Conservation (phyloP, 2,329 filamentous ascomycete species). For the Alternaria gansuensis region DNA sequence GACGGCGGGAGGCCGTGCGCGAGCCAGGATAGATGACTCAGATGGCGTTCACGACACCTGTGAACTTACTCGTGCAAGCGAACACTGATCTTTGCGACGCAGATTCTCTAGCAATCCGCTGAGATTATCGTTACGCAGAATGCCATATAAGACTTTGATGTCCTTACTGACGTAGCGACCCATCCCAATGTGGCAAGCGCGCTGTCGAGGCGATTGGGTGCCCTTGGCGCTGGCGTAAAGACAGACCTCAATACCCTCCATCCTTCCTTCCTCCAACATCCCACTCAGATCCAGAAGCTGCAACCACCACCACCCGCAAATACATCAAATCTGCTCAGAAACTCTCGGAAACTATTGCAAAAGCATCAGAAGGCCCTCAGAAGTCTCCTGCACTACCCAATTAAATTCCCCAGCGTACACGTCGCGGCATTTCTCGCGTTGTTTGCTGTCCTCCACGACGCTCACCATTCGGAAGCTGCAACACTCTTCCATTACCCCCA, state of each 20-base stretch:
- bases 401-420: background rate
- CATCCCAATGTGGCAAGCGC: background rate
- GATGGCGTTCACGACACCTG: background rate
- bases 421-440: conserved; percentile 30
- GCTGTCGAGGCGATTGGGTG: background rate
- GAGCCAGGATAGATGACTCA: conserved; percentile 11
- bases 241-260: conserved; percentile 13
- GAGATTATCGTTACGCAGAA: background rate
- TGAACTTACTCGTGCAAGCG: conserved; percentile 7
- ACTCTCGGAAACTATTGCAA: conserved; percentile 7
- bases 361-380: conserved; percentile 4
- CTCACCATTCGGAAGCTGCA: conserved; percentile 3
- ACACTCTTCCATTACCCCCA: conserved; percentile 4
- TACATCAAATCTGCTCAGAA: conserved; percentile 13
- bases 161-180: background rate
- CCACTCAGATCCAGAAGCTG: conserved; percentile 26
- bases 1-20: conserved; percentile 20
- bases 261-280: conserved; percentile 30
- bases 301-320: conserved; percentile 23
- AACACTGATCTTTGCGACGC: background rate
- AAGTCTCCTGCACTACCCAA: conserved; percentile 1
- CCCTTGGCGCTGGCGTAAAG: conserved; percentile 17
- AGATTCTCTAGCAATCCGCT: background rate
- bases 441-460: conserved; percentile 29
- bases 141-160: background rate